Evolutionary conservation across 768 basidiomycete genomes (phyloP).

Genomic region (Lentinula sp.): DNA sequence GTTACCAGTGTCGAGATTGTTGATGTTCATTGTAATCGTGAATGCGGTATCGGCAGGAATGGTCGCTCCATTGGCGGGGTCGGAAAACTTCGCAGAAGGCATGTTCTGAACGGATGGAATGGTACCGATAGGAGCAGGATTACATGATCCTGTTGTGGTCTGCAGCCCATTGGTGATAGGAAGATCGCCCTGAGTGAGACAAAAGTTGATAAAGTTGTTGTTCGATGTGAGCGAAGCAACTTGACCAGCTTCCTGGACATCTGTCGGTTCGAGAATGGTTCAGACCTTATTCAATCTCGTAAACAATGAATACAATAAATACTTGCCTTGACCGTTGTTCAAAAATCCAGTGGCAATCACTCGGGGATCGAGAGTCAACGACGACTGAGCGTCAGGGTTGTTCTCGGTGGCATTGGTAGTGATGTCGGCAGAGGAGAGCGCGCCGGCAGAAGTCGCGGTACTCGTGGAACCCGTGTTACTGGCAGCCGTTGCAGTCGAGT

Average conservation of each 20-base stretch:
- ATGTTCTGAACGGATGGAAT: conserved; percentile 41
- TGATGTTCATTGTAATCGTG: conserved; percentile 41
- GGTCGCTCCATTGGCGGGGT: no score
- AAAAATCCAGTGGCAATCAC: conserved; percentile 45
- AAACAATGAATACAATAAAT: background rate
- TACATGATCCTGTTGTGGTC: conserved; percentile 49
- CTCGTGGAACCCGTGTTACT: background rate
- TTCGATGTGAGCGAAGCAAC: conserved; percentile 44
- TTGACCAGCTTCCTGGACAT: conserved; percentile 27
- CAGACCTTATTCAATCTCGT: background rate
- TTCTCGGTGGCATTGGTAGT: conserved; percentile 1
- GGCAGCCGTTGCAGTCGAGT: background rate
- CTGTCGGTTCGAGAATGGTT: background rate
- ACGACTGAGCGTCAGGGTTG: conserved; percentile 3
- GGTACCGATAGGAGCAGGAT: conserved; percentile 50
- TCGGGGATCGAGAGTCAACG: conserved; percentile 37
- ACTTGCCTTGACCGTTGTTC: conserved; percentile 38
- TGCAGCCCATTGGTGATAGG: conserved; percentile 52
- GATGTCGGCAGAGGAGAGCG: background rate
- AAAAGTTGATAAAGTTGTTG: conserved; percentile 63
- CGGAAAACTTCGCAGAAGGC: conserved; percentile 48
- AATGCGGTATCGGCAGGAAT: no score
- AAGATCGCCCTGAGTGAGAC: conserved; percentile 33
- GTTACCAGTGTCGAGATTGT: conserved; percentile 41
- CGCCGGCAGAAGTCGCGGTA: background rate